Base-by-base conservation (phyloP, 2,329 filamentous ascomycete genomes). In the Hortaea sp. region DNA sequence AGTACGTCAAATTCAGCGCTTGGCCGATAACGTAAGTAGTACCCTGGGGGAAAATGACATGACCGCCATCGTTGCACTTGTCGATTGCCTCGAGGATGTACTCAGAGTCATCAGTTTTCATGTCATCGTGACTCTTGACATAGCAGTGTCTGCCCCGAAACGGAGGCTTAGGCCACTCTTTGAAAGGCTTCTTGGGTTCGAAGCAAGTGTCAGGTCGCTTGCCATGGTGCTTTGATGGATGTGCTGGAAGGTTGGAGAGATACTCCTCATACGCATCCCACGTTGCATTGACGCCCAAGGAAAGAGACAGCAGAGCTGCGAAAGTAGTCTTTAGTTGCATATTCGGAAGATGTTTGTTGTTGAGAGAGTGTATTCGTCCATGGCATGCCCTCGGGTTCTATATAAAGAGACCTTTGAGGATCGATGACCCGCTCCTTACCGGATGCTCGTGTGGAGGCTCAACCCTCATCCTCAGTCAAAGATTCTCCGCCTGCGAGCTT, bases 1-100 rank as follows among this genome's bases (percentile, higher is more conserved):
- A 65, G 59, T 81, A 83, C 0, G 78, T 82, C 53, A 85, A 63
- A 54, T 85, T 77, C 31, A 85, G 59, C 0, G 81, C 78, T 0
- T 77, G 83, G 10, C 74, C 79, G 49, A 85, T 74, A 1, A 71
- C 76, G 58, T 84, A 85, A 4, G 68, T 70, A 47, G 70, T 66
- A 29, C 76, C 73, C 12, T 68, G 65, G 3, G 72, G 68, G 41
- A 84, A 76, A 1, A 83, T 68, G 5, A 82, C 74, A 9, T 75
- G 76, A 6, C 81, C 81, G 7, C 79, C 79, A 49, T 78, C 65
- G 55, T 83, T 84, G 63, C 80, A 84, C 47, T 69, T 56, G 39
- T 78, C 65, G 46, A 82, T 63, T 0, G 79, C 78, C 1, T 68
- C 60, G 6, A 82, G 53, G 42, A 83, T 75, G 46, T 72, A 62